Conservation (phyloP, 2,329 filamentous ascomycete genomes). For the Curvularia spicifera region DNA sequence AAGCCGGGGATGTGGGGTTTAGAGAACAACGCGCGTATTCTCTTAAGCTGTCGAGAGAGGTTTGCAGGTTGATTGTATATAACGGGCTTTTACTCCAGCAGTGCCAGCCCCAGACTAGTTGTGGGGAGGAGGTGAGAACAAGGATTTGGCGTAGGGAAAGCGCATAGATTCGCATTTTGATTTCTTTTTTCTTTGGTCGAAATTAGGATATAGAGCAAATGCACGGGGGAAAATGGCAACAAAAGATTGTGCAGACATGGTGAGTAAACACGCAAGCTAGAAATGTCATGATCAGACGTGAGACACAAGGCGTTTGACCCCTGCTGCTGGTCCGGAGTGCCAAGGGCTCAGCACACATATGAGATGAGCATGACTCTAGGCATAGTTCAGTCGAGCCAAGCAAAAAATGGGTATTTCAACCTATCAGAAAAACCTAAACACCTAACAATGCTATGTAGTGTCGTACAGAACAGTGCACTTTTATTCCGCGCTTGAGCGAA, state of each 20-base stretch:
- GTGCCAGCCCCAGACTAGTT: constrained; percentile 24
- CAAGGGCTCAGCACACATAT: constrained; percentile 20
- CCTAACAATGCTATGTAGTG: constrained; percentile 28
- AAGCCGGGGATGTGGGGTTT: background rate
- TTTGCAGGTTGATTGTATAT: constrained; percentile 18
- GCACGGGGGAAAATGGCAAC: background rate
- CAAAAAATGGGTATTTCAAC: constrained; percentile 25
- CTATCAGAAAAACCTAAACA: constrained; percentile 32
- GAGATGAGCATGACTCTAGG: background rate
- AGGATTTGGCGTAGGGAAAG: constrained; percentile 2
- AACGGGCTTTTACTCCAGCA: constrained; percentile 36
- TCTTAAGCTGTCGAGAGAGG: constrained; percentile 16
- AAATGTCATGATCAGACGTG: constrained; percentile 14
- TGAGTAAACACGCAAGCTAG: background rate
- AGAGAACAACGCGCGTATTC: constrained; percentile 12
- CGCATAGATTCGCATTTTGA: background rate
- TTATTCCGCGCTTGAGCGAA: background rate
- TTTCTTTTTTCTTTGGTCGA: background rate
- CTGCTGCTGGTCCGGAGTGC: constrained; percentile 19
- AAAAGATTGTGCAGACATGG: background rate
- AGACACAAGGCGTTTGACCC: constrained; percentile 28
- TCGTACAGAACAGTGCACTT: constrained; percentile 2
- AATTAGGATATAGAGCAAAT: background rate
- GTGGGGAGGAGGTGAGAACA: background rate
- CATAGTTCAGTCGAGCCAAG: constrained; percentile 3